Conservation (phyloP, 345 rosid genomes). For the Hibiscus mutabilis region DNA sequence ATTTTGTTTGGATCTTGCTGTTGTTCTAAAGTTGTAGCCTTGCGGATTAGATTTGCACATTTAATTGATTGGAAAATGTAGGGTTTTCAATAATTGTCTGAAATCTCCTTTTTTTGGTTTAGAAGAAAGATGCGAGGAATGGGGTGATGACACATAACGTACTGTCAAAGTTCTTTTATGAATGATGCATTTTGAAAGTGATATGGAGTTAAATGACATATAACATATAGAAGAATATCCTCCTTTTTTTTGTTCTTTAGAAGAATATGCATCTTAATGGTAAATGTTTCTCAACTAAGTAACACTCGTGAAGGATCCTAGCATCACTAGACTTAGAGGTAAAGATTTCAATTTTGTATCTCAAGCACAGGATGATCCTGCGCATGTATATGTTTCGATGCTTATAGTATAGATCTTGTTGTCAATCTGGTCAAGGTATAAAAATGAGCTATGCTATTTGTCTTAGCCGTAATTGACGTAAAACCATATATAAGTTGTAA, state of each 20-base stretch:
- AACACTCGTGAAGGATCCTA: not conserved
- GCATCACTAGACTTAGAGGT: too few relatives aligned
- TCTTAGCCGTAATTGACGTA: not conserved
- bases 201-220: not conserved
- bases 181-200: not conserved
- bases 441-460: not conserved
- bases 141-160: not conserved
- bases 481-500: not conserved
- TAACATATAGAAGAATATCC: not conserved
- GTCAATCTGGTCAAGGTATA: not conserved
- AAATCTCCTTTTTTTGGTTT: not conserved
- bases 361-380: not conserved
- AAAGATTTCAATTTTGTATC: too few relatives aligned
- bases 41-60: not conserved
- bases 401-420: not conserved
- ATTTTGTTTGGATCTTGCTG: constrained; percentile 13
- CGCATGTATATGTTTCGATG: not conserved
- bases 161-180: not conserved
- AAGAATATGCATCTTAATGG: not conserved
- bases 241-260: not conserved
- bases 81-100: not conserved
- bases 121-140: not conserved
- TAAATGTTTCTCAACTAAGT: not conserved
- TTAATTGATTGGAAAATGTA: not conserved
- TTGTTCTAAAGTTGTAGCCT: not conserved